Percentiles rank a stretch among this genome's conserved stretches.
phyloP scores from a whole-genome alignment of 441 rosid species.

The Populus hybrid region DNA sequence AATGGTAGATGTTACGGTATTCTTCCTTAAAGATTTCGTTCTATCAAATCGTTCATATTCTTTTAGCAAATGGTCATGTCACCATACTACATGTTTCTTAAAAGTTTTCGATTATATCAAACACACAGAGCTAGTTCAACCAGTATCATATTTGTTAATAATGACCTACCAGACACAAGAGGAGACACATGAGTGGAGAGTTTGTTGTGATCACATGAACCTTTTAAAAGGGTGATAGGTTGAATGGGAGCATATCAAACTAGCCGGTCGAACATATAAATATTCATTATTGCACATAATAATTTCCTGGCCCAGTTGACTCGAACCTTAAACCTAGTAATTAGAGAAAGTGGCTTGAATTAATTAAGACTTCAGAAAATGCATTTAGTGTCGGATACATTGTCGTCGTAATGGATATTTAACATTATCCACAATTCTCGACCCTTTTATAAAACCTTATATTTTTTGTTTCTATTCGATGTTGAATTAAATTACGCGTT shows the following conservation, averaged over 20 bases:
- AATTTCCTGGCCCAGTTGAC: not conserved
- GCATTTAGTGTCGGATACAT: not conserved
- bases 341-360: not conserved
- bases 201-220: not conserved
- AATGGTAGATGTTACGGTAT: not conserved
- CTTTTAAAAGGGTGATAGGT: slow-evolving; percentile 19
- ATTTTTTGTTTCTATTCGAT: not conserved
- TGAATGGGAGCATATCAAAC: slow-evolving; percentile 19
- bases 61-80: not conserved
- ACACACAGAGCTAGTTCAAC: not conserved
- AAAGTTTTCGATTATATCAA: too few relatives aligned
- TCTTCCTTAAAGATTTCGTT: not conserved
- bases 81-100: not conserved
- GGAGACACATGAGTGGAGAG: not conserved
- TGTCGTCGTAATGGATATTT: not conserved
- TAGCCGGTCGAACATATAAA: not conserved
- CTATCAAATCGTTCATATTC: not conserved
- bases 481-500: not conserved
- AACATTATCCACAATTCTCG: not conserved
- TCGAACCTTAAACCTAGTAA: not conserved
- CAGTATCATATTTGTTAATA: not conserved
- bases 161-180: not conserved
- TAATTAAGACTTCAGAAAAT: not conserved
- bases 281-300: not conserved
- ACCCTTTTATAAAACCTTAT: not conserved